Evolutionary conservation across 129 eudicot genomes (phyloP).

Genomic region (Flaveria brownii): DNA sequence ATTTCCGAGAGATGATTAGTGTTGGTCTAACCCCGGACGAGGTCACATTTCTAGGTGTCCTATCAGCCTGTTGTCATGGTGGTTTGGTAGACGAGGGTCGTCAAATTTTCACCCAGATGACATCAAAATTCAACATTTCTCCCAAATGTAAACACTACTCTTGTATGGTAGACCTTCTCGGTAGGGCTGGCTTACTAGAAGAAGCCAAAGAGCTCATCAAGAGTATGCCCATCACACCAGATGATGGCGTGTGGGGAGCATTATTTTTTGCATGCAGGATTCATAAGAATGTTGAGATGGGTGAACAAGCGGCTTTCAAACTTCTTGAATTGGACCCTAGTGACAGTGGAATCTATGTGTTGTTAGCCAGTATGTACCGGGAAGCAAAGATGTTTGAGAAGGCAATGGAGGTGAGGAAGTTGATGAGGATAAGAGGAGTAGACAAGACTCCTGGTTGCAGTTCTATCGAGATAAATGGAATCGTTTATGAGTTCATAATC

Average conservation of each 20-base stretch:
- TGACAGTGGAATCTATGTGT: conserved; percentile 70
- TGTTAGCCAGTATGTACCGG: conserved; percentile 71
- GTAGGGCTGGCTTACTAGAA: conserved; percentile 61
- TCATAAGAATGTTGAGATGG: conserved; percentile 61
- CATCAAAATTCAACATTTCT: conserved; percentile 38
- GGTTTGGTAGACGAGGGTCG: conserved; percentile 78
- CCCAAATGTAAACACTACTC: conserved; percentile 65
- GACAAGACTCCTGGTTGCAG: conserved; percentile 84
- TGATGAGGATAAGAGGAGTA: conserved; percentile 67
- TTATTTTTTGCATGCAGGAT: conserved; percentile 62
- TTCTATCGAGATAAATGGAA: conserved; percentile 63
- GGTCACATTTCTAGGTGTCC: conserved; percentile 62
- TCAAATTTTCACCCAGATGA: conserved; percentile 53
- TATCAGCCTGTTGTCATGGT: conserved; percentile 82
- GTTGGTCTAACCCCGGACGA: conserved; percentile 61
- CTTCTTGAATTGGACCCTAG: conserved; percentile 64
- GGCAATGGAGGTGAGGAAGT: conserved; percentile 54
- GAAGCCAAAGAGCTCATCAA: conserved; percentile 63
- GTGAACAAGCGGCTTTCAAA: conserved; percentile 59
- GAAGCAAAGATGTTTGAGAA: conserved; percentile 68
- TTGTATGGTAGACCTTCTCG: conserved; percentile 76
- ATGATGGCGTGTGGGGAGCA: conserved; percentile 79
- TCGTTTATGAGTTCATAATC: conserved; percentile 50
- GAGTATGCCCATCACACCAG: conserved; percentile 58
- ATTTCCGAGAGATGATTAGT: conserved; percentile 56